Evolutionary conservation across 257 asterid species (phyloP).

Genomic region (Penstemon barbatus): DNA sequence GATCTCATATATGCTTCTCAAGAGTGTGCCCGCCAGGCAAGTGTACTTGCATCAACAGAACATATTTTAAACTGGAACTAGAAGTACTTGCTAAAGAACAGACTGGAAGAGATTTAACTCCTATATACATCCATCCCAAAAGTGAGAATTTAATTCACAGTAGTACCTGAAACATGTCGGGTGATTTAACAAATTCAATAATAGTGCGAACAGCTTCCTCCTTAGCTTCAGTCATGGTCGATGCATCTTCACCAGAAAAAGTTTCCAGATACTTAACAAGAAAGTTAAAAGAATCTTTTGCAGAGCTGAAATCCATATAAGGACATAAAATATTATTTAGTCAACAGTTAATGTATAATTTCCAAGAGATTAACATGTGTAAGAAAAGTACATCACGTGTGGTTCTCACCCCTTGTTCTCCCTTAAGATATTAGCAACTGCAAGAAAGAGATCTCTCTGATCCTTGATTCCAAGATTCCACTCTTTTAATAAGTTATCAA

Average conservation of each 20-base stretch:
- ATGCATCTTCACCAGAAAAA: conserved; percentile 69
- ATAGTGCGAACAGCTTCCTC: conserved; percentile 79
- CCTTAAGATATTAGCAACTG: conserved; percentile 62
- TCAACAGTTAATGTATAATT: too few species aligned
- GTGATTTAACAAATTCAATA: conserved; percentile 79
- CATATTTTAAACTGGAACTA: too few species aligned
- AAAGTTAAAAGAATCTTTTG: conserved; percentile 75
- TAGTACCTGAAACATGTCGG: conserved; percentile 87
- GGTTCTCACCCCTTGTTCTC: conserved; percentile 71
- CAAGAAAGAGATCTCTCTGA: conserved; percentile 75
- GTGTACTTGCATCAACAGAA: too few species aligned
- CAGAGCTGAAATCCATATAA: conserved; percentile 53
- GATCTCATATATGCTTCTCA: too few species aligned
- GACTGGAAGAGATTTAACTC: too few species aligned
- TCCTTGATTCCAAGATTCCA: conserved; percentile 87
- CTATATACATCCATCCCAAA: too few species aligned
- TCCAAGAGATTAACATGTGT: not conserved
- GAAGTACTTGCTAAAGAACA: too few species aligned
- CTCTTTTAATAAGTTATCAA: conserved; percentile 71
- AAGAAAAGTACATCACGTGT: not conserved
- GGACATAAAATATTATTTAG: not conserved
- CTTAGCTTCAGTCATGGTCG: conserved; percentile 69
- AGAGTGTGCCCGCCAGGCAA: too few species aligned
- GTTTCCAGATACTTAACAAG: conserved; percentile 86
- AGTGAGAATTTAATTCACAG: conserved; percentile 14